Evolutionary conservation across 805 yeast species (phyloP).

Genomic region (Kuraishia capsulata): DNA sequence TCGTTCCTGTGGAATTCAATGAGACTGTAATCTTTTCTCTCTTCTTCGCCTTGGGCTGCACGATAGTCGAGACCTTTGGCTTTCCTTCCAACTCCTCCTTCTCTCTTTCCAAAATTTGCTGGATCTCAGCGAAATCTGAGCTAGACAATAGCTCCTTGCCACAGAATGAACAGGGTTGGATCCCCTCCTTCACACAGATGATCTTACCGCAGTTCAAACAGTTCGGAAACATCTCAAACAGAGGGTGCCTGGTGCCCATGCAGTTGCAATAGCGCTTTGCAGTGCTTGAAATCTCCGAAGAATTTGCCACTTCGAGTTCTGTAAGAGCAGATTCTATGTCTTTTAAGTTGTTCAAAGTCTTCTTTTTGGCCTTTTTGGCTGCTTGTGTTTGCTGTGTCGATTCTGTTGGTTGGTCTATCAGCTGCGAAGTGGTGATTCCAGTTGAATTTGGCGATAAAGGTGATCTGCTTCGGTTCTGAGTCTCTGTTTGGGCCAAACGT

Average conservation of each 20-base stretch:
- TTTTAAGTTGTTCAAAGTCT: conserved; percentile 38
- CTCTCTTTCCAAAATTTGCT: conserved; percentile 43
- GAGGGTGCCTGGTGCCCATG: conserved; percentile 81
- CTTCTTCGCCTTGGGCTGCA: conserved; percentile 19
- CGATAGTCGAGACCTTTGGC: conserved; percentile 1
- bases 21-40: conserved; percentile 45
- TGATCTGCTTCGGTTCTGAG: neutral
- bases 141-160: conserved; percentile 53
- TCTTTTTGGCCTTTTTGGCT: conserved; percentile 26
- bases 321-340: conserved; percentile 41
- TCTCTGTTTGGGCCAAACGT: conserved; percentile 6
- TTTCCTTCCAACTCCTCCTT: conserved; percentile 31
- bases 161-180: conserved; percentile 85
- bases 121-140: conserved; percentile 54
- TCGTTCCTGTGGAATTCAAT: conserved; percentile 51
- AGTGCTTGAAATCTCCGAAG: conserved; percentile 6
- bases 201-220: conserved; percentile 93
- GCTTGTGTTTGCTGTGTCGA: conserved; percentile 18
- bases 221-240: conserved; percentile 86
- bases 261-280: conserved; percentile 51
- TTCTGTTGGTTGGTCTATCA: conserved; percentile 27
- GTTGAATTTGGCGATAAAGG: conserved; percentile 6
- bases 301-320: conserved; percentile 28
- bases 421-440: conserved; percentile 37
- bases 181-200: conserved; percentile 82